Percentiles rank a stretch among this genome's conserved stretches.
Conservation (phyloP, 2,329 filamentous ascomycete species). For the Trichoderma cornu-damae region DNA sequence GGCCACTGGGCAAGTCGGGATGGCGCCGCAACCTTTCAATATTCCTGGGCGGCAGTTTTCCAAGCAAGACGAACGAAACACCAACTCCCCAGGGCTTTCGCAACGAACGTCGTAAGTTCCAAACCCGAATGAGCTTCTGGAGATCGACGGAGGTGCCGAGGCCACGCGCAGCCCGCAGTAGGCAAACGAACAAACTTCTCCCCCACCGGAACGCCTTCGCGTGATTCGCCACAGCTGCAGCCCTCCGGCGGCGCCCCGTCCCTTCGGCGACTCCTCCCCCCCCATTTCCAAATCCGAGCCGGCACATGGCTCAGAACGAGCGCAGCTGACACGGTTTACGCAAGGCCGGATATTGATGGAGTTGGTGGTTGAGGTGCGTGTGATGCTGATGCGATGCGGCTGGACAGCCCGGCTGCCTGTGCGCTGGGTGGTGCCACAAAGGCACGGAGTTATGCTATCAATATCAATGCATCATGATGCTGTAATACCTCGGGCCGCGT, state of each 20-base stretch:
- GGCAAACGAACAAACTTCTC: no score
- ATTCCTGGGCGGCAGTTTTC: no score
- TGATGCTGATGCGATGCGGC: no score
- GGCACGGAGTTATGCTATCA: no score
- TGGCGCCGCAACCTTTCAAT: no score
- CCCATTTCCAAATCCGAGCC: not conserved
- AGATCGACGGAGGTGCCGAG: not conserved
- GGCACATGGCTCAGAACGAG: constrained; percentile 8
- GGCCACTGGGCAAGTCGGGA: no score
- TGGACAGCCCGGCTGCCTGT: not conserved
- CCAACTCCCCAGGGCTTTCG: no score
- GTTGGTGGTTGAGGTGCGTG: not conserved
- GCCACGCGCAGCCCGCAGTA: constrained; percentile 1
- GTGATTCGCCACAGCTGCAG: not conserved
- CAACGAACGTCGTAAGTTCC: no score
- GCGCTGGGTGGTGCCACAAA: not conserved
- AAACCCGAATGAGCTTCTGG: not conserved
- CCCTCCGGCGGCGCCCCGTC: not conserved
- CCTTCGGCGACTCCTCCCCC: not conserved
- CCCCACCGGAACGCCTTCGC: not conserved
- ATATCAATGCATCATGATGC: no score
- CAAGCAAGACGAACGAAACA: no score
- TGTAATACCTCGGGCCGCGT: no score
- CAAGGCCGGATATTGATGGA: not conserved
- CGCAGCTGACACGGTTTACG: constrained; percentile 4